Conservation (phyloP, 2,329 filamentous ascomycete species). For the Fusarium irregulare region DNA sequence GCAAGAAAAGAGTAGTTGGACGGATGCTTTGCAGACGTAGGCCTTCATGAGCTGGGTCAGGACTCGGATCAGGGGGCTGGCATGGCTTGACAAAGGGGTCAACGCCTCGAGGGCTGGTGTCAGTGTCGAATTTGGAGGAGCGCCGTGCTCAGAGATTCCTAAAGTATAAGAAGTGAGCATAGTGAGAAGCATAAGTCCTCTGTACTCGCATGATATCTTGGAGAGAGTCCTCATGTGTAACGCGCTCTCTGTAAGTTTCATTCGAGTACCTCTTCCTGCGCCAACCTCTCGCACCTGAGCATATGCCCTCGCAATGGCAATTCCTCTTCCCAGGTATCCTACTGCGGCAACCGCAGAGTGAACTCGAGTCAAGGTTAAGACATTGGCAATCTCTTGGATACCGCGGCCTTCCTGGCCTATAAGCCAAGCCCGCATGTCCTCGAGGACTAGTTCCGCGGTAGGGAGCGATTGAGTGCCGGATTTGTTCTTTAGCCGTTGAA, state of each 20-base stretch:
- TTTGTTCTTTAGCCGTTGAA: constrained; percentile 78
- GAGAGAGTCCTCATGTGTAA: constrained; percentile 70
- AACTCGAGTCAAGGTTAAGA: constrained; percentile 75
- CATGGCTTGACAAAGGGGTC: constrained; percentile 50
- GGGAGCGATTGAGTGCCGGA: constrained; percentile 76
- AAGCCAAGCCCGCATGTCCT: constrained; percentile 72
- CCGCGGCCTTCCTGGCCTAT: constrained; percentile 75
- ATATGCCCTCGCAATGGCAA: constrained; percentile 69
- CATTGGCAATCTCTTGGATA: constrained; percentile 73
- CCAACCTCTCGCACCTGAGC: constrained; percentile 66
- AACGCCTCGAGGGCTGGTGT: constrained; percentile 46
- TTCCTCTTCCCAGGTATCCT: constrained; percentile 65
- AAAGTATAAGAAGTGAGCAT: constrained; percentile 66
- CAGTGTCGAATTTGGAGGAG: not conserved
- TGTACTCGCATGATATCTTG: constrained; percentile 65
- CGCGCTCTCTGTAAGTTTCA: constrained; percentile 62
- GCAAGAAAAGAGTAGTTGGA: constrained; percentile 63
- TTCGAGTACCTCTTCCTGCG: constrained; percentile 56
- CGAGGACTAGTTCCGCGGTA: constrained; percentile 76
- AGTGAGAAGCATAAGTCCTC: constrained; percentile 65
- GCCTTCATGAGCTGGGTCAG: constrained; percentile 71
- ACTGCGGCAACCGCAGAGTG: constrained; percentile 66
- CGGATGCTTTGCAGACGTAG: constrained; percentile 62
- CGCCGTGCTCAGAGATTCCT: constrained; percentile 63
- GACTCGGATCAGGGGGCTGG: constrained; percentile 63